Evolutionary conservation across 2,329 filamentous ascomycete genomes (phyloP).

Genomic region (Cryphonectria carpinicola): DNA sequence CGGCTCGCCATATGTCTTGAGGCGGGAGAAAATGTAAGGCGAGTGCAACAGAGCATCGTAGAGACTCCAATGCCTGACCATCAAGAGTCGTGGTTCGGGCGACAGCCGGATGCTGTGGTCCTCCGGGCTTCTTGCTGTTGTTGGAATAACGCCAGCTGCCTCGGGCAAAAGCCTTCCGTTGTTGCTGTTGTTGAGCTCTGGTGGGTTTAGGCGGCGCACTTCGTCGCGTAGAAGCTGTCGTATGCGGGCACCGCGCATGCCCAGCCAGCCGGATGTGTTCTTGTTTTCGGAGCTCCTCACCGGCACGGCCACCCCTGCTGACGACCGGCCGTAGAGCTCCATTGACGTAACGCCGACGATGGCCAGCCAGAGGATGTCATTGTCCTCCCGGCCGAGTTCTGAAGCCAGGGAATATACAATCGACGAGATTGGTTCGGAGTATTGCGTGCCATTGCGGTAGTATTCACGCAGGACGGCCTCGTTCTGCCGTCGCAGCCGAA

Average conservation of each 20-base stretch:
- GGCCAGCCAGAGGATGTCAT: conserved; percentile 91
- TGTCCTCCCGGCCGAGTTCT: conserved; percentile 93
- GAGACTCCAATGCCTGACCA: conserved; percentile 94
- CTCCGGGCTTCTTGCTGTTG: conserved; percentile 83
- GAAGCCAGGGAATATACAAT: conserved; percentile 94
- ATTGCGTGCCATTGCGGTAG: conserved; percentile 85
- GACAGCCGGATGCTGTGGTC: conserved; percentile 92
- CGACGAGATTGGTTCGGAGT: conserved; percentile 92
- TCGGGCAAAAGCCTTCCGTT: conserved; percentile 68
- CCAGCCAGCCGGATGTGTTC: conserved; percentile 74
- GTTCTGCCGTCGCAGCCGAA: conserved; percentile 77
- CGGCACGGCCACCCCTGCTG: conserved; percentile 72
- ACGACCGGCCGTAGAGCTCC: conserved; percentile 86
- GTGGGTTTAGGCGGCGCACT: conserved; percentile 89
- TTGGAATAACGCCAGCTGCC: conserved; percentile 81
- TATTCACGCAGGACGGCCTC: conserved; percentile 78
- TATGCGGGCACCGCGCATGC: conserved; percentile 79
- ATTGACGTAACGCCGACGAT: conserved; percentile 95
- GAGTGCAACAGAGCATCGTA: conserved; percentile 99
- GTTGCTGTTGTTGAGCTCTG: conserved; percentile 60
- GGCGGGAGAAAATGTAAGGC: conserved; percentile 85
- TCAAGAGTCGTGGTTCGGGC: conserved; percentile 88
- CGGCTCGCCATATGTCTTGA: conserved; percentile 93
- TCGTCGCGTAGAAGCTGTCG: conserved; percentile 88
- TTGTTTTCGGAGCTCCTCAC: conserved; percentile 59